Evolutionary conservation across 2,329 filamentous ascomycete species (phyloP), one percentile per base, ranked within the genome.

Genomic region (Aspergillus uvarum): DNA sequence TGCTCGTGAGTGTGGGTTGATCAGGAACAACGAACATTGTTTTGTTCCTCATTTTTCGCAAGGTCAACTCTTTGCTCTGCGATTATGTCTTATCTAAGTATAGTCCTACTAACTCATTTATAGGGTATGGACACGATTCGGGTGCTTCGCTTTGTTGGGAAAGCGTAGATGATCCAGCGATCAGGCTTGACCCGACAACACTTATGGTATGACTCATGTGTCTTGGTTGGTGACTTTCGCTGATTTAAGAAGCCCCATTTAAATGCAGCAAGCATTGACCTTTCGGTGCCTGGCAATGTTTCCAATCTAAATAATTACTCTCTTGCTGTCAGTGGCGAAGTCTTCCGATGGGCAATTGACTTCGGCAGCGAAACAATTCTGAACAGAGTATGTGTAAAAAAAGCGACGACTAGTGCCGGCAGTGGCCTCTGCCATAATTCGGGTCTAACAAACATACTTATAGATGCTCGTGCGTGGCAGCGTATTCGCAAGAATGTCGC

Each of bases 401-500:
- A 22, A 10, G 26, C 11, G 11, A 7, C 12, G 19, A 47, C 22
- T 38, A 10, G 35, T 22, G 24, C 29, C 51, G 21, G 8, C 31
- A 53, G 21, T 19, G 14, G 32, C 49, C 14, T 51, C 16, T 26
- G 6, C 26, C 21, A n/a, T 26, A 14, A 29, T 47, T 22, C 22
- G 11, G 19, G 26, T 26, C 24, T 6, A 32, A 35, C 38, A 44
- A 6, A 21, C 24, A 42, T 42, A 29, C 35, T 11, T 44, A 24
- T 51, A 95, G 82, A 94, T 98, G 88, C 90, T 99, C 57, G 89
- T 96, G 38, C 86, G 85, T 56, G 93, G 94, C 26, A 94, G 95
- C 75, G 92, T 99, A 1, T 99, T 96, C 76, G 96, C 95, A 4
- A 89, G 95, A 67, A 99, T 99, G 95, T 98, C 94, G 1, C 96